Base-by-base conservation (phyloP, 2,329 filamentous ascomycete species). In the Arthrobotrys sinensis region DNA sequence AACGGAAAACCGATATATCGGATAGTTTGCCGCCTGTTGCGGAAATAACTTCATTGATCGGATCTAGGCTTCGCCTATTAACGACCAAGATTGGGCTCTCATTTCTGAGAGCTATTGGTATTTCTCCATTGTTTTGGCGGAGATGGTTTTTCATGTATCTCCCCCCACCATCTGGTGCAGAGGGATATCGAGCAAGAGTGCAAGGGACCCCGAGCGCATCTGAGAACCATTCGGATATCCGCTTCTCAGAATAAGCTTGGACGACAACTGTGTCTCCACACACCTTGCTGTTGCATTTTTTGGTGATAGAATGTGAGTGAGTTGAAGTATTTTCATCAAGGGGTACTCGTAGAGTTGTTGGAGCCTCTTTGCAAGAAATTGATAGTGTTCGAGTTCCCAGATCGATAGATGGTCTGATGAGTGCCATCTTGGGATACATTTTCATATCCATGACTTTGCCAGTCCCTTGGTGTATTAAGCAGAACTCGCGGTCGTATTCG, bases 401-500 rank as follows among this genome's bases (percentile, higher is more conserved):
- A 81, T 98, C 92, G 46, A 98, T 86, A 3, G 83, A 84, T 5
- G 96, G 95, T 63, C 88, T 88, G 64, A 99, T 87, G 3, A 97
- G 88, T 11, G 93, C 92, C 95, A 99, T 98, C 38, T 87, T 89
- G 1, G 94, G 80, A 57, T 81, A 81, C 64, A 80, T 88, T 85
- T 98, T 99, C 84, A 98, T 95, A 83, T 90, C 97, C 67, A 99
- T 86, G 4, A 92, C 93, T 81, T 91, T 90, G 0, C 93, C 92
- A 0, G 94, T 96, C 50, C 93, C 94, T 82, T 91, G 89, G 83
- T 97, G 94, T 12, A 99, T 87, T 19, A 99, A 86, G 84, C 95
- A 98, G 95, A 96, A 99, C 85, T 98, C 95, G 79, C 96, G 89
- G 83, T 99, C 96, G 94, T 95, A 98, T 7, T 91, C 92, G 1